Evolutionary conservation across 495 filamentous ascomycete genomes (phyloP), one percentile per base, ranked within the genome.

Genomic region (Sordaria brevicollis): DNA sequence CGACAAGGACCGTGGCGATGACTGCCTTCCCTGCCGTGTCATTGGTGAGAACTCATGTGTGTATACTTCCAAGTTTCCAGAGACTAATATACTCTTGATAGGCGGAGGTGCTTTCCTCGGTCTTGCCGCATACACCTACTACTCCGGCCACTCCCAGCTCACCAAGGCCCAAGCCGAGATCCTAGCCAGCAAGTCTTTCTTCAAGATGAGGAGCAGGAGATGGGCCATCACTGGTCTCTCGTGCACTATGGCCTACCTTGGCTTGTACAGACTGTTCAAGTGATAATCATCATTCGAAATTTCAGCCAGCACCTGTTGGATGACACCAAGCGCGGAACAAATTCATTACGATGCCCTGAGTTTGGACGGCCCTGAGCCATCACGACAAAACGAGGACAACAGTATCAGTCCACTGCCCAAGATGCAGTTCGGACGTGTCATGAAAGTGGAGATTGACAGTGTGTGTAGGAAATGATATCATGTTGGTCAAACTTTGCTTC

Each of bases 91-190:
- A 37, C 35, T 11, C 10, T 66, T 43, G 15, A 21, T 34, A 13
- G 94, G 94, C 21, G 89, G 89, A 67, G 86, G 89, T 36, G 93
- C 91, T 17, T 97, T 97, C 72, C 83, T 95, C 57, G 94, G 93
- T n/a, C 89, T 97, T 65, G 94, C 92, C 15, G 87, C 86, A 6
- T 98, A 96, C 83, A 93, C 88, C 76, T 96, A 94, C 80, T 83
- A 88, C 69, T 93, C 91, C 9, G 94, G 94, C 37, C 90, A 89
- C 74, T 79, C 80, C 41, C 92, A 96, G 76, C 87, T 98, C 21
- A 85, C 86, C 65, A 82, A 87, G 73, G 90, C 92, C 76, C 83
- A 89, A 75, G 84, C 86, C 35, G 82, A 83, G 38, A 96, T 97
- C 69, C 79, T 91, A 70, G 83, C 86, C 72, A 90, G 89, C 76